Evolutionary conservation across 257 asterid genomes (phyloP).

Genomic region (Linderniella brevidens): DNA sequence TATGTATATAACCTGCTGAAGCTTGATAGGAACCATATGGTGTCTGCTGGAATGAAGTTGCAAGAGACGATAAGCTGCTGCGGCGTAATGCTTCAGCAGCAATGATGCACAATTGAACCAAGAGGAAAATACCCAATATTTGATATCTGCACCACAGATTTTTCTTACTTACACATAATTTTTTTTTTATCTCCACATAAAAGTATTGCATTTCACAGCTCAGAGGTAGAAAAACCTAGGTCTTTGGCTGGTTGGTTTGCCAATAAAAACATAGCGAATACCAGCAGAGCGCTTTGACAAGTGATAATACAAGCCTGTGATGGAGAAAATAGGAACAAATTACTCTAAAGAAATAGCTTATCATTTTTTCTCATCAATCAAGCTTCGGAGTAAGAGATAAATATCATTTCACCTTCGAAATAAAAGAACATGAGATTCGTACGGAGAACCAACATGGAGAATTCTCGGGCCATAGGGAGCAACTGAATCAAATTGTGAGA

Average conservation of each 20-base stretch:
- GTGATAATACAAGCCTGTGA: constrained; percentile 79
- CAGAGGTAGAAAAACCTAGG: constrained; percentile 43
- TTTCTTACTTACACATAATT: not conserved
- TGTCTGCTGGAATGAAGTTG: constrained; percentile 64
- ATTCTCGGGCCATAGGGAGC: constrained; percentile 69
- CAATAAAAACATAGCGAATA: constrained; percentile 80
- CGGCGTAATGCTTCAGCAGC: constrained; percentile 90
- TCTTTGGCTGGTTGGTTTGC: constrained; percentile 78
- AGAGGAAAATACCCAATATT: constrained; percentile 88
- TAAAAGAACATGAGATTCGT: constrained; percentile 94
- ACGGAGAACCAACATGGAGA: constrained; percentile 65
- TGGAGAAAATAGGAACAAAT: constrained; percentile 6
- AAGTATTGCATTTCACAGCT: not conserved
- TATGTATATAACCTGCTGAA: constrained; percentile 40
- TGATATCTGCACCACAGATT: constrained; percentile 58
- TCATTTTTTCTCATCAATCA: not conserved
- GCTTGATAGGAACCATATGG: constrained; percentile 55
- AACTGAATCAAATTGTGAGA: constrained; percentile 28
- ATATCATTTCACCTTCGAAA: constrained; percentile 63
- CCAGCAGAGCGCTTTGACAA: constrained; percentile 87
- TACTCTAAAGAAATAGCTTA: constrained; percentile 4
- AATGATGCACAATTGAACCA: constrained; percentile 81
- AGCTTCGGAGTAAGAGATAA: constrained; percentile 10
- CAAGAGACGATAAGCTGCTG: constrained; percentile 65
- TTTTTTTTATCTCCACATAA: too few species aligned